Conservation (phyloP, 352 stramenopile species). For the Phytophthora europaea region DNA sequence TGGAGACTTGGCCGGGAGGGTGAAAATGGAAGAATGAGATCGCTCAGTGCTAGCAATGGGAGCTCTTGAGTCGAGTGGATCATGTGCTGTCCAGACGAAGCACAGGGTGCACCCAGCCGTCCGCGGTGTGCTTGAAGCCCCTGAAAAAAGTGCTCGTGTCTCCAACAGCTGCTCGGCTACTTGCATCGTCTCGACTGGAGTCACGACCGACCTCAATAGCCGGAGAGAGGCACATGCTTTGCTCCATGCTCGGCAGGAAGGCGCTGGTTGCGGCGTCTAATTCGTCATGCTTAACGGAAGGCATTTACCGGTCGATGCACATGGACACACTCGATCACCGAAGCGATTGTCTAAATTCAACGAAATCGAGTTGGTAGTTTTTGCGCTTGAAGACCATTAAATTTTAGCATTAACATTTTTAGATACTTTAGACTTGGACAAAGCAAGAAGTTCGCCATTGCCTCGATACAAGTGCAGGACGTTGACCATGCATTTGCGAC, state of each 20-base stretch:
- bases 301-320: background rate
- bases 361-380: background rate
- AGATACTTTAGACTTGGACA: background rate
- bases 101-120: constrained; percentile 16
- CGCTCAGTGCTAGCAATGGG: background rate
- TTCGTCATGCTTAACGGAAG: background rate
- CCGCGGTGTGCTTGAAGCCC: constrained; percentile 14
- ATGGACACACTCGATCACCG: constrained; percentile 7
- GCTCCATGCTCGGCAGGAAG: constrained; percentile 14
- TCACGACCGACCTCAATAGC: constrained; percentile 29
- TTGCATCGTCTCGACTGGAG: constrained; percentile 25
- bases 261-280: constrained; percentile 24
- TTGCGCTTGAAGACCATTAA: background rate
- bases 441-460: background rate
- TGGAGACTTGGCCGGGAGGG: constrained; percentile 14
- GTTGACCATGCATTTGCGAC: constrained; percentile 22
- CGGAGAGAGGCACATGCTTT: constrained; percentile 26
- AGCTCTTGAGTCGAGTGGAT: background rate
- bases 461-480: background rate
- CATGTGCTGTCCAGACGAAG: constrained; percentile 7
- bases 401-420: background rate
- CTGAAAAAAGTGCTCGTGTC: constrained; percentile 29
- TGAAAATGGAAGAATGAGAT: constrained; percentile 42
- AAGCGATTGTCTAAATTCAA: constrained; percentile 7
- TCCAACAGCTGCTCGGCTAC: constrained; percentile 24